These are phyloP conservation scores for Piper betle DNA, from an alignment of 164 flowering plant genomes.

Conservation along the genomic window DNA sequence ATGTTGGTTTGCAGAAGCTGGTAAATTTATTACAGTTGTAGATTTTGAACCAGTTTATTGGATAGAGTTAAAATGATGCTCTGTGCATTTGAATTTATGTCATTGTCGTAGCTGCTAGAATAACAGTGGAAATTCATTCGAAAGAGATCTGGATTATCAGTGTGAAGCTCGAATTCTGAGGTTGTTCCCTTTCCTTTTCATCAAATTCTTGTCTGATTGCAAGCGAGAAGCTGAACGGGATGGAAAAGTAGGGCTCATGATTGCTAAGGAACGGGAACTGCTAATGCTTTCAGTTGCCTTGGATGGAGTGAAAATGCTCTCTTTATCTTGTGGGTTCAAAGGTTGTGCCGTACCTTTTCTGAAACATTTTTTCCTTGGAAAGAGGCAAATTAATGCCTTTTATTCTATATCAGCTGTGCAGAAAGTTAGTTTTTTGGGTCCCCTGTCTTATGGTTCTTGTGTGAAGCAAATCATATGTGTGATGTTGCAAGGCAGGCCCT, in stretches of 20 bases:
- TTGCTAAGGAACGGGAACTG: not conserved
- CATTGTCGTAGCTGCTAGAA: not conserved
- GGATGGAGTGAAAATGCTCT: not conserved
- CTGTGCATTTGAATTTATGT: not conserved
- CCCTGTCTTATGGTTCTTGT: constrained; percentile 7
- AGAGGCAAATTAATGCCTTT: not conserved
- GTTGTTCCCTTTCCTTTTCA: too few relatives aligned
- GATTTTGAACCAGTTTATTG: not conserved
- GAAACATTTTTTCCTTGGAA: not conserved
- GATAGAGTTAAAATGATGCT: not conserved
- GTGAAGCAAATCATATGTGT: constrained; percentile 35
- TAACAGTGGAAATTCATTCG: not conserved
- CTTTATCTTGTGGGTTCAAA: not conserved
- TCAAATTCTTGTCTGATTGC: not conserved
- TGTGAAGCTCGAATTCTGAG: too few relatives aligned
- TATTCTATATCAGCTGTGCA: not conserved
- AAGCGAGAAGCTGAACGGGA: not conserved
- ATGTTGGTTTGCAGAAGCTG: too few relatives aligned
- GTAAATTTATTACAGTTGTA: too few relatives aligned
- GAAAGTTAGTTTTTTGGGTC: not conserved
- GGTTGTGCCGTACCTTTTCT: not conserved
- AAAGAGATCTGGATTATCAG: not conserved
- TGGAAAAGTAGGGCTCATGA: not conserved
- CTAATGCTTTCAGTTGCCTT: not conserved
- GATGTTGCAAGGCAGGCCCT: constrained; percentile 36